phyloP scores from a whole-genome alignment of 805 yeast species.

The Lipomyces spencermartinsiae region DNA sequence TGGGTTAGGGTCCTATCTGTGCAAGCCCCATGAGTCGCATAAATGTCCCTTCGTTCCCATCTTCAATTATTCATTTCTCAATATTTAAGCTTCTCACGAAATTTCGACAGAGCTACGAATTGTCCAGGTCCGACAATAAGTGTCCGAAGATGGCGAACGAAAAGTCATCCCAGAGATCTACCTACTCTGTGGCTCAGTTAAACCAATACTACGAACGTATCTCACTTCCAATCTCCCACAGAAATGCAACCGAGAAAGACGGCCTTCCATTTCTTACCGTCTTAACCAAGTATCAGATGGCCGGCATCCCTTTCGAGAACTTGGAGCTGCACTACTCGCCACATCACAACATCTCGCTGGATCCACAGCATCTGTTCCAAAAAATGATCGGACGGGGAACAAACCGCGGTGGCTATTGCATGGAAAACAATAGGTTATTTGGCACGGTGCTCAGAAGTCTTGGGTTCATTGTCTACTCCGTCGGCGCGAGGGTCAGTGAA shows the following conservation, averaged over 20 bases:
- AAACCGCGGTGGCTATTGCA: neutral
- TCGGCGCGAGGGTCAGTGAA: neutral
- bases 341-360: neutral
- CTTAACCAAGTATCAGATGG: neutral
- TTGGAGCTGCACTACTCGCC: neutral
- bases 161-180: neutral
- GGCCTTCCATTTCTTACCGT: neutral
- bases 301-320: neutral
- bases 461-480: neutral
- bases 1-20: no score
- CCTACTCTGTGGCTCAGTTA: neutral
- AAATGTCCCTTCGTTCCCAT: no score
- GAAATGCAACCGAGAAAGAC: neutral
- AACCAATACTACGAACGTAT: neutral
- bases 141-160: neutral
- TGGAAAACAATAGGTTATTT: neutral
- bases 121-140: no score
- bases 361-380: neutral
- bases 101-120: neutral
- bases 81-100: neutral
- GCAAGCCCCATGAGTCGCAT: no score
- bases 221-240: neutral
- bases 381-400: neutral
- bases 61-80: no score
- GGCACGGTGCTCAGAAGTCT: neutral